Conservation (phyloP, 345 rosid species). For the Trapa incisa region DNA sequence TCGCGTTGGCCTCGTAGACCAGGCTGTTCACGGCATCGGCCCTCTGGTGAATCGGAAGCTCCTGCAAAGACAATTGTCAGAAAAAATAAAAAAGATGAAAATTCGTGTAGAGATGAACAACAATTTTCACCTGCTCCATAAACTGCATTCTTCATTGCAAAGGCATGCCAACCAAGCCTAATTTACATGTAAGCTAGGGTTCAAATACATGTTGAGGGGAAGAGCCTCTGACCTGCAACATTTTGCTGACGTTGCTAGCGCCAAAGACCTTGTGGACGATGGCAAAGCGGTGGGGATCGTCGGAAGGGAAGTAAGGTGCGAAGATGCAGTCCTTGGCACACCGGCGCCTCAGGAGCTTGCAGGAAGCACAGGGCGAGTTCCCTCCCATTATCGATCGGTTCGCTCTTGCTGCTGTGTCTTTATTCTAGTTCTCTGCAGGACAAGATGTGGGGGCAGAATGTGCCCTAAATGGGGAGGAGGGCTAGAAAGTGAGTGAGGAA, state of each 20-base stretch:
- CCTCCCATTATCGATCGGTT: slow-evolving; percentile 4
- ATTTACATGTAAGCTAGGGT: too few relatives aligned
- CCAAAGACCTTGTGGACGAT: slow-evolving; percentile 22
- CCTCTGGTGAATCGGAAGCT: slow-evolving; percentile 15
- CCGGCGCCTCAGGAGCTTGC: slow-evolving; percentile 21
- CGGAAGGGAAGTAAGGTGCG: slow-evolving; percentile 18
- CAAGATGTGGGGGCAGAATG: background rate
- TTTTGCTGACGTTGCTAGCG: slow-evolving; percentile 21
- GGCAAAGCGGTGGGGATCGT: slow-evolving; percentile 22
- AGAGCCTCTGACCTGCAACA: slow-evolving; percentile 12
- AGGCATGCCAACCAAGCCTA: too few relatives aligned
- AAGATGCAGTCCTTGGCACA: slow-evolving; percentile 20
- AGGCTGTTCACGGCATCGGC: slow-evolving; percentile 18
- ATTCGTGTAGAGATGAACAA: background rate
- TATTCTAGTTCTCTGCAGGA: too few relatives aligned
- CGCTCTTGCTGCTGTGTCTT: too few relatives aligned
- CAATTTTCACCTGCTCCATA: too few relatives aligned
- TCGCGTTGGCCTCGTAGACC: slow-evolving; percentile 20
- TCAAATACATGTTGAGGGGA: too few relatives aligned
- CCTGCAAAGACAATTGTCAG: background rate
- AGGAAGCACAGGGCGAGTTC: slow-evolving; percentile 18
- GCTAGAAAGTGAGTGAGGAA: background rate
- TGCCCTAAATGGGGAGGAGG: background rate
- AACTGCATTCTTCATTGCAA: too few relatives aligned
- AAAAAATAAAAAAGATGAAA: too few relatives aligned